phyloP scores from a whole-genome alignment of 371 early-diverging fungal genomes.

The Coemansia sp. region DNA sequence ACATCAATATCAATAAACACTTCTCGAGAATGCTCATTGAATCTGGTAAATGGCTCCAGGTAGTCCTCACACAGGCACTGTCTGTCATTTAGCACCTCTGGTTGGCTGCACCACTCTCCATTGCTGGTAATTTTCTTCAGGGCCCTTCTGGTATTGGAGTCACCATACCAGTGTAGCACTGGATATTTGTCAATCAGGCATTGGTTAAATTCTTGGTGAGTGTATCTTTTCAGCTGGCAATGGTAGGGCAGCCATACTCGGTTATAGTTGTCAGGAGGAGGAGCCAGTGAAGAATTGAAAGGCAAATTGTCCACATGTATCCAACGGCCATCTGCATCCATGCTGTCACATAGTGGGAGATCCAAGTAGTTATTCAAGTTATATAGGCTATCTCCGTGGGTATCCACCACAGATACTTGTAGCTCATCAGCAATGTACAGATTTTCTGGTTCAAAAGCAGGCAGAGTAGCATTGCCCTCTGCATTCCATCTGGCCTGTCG shows the following conservation, averaged over 20 bases:
- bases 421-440: slow-evolving; percentile 31
- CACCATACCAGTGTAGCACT: slow-evolving; percentile 53
- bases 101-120: slow-evolving; percentile 54
- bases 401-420: slow-evolving; percentile 29
- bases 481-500: slow-evolving; percentile 55
- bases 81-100: slow-evolving; percentile 11
- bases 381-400: not conserved
- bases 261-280: slow-evolving; percentile 20
- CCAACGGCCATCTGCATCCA: slow-evolving; percentile 56
- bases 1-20: slow-evolving; percentile 17
- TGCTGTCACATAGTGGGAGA: slow-evolving; percentile 52
- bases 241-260: slow-evolving; percentile 56
- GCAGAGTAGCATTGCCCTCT: slow-evolving; percentile 30
- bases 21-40: slow-evolving; percentile 8
- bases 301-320: slow-evolving; percentile 29
- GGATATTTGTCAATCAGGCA: slow-evolving; percentile 50
- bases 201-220: slow-evolving; percentile 51
- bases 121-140: slow-evolving; percentile 54
- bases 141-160: slow-evolving; percentile 56
- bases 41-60: slow-evolving; percentile 6
- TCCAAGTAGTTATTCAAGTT: slow-evolving; percentile 36
- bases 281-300: slow-evolving; percentile 10
- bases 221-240: slow-evolving; percentile 49
- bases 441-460: slow-evolving; percentile 14
- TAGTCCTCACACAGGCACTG: slow-evolving; percentile 11